Base-by-base conservation (phyloP, 139 green algal species). In the Ostreobium quekettii region DNA sequence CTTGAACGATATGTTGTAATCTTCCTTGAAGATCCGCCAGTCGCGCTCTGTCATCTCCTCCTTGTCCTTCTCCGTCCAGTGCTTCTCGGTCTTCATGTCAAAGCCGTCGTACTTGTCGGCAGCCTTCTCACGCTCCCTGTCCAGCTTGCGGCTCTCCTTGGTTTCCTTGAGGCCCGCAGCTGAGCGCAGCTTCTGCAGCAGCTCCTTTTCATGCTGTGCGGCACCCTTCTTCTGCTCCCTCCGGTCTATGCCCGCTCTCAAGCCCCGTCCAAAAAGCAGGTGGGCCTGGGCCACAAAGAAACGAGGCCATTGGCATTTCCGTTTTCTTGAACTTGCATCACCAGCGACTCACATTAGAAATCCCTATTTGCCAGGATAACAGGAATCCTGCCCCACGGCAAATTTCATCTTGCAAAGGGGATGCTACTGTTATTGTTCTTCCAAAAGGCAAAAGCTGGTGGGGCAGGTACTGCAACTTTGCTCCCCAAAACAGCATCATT, bases 1-100 rank as follows among this genome's bases (percentile, higher is more conserved):
- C 61, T 90, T 92, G 92, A 92, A 97, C 30, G 72, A 66, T 60
- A 99, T 99, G 85, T 84, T 96, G 86, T 94, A 97, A 78, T 99
- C 94, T 77, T 99, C 94, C 19, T 89, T 80, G 85, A 99, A 98
- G 83, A 99, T 99, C 74, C 94, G 88, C 94, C 94, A 99, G 86
- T 99, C 94, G 26, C 94, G 81, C 77, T 98, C 91, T 26, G 84
- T 93, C 91, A 97, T 97, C n/a, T 85, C 70, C 1, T 84, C 76
- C 33, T 89, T 74, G 26, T 67, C 56, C 85, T 99, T 99, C 48
- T 96, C 87, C 1, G 74, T 90, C 93, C 93, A 99, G 82, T 97
- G 92, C 60, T 75, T 78, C 38, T 83, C 71, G n/a, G 64, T 66
- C 42, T 57, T 72, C 80, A 88, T 91, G 49, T 90, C 86, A n/a